These are phyloP conservation scores for Trypanosomatidae sp. DNA, from an alignment of 208 protist genomes.

Conservation along the genomic window DNA sequence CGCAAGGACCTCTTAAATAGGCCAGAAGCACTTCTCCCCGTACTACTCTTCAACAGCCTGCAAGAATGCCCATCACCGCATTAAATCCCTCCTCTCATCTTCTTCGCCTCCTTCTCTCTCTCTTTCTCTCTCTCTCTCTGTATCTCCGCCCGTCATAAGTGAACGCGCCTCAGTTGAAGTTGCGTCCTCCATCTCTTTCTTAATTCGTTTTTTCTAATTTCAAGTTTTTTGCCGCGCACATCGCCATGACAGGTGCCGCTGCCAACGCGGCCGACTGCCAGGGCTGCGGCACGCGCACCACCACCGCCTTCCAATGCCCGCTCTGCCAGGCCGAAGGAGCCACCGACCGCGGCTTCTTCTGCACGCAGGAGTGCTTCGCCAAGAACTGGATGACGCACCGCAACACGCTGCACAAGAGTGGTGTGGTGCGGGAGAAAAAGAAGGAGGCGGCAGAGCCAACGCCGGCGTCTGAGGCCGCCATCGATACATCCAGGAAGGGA, in stretches of 20 bases:
- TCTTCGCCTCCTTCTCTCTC: neutral
- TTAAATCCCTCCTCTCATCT: too few species aligned
- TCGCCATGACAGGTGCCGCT: too few species aligned
- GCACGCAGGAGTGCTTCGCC: conserved; percentile 82
- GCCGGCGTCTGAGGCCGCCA: neutral
- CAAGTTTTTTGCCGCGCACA: too few species aligned
- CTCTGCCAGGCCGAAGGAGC: conserved; percentile 74
- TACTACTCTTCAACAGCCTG: neutral
- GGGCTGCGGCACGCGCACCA: conserved; percentile 50
- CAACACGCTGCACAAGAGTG: conserved; percentile 63
- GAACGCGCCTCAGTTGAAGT: too few species aligned
- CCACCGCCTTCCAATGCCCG: conserved; percentile 71
- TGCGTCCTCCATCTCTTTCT: too few species aligned
- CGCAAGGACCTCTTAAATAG: neutral
- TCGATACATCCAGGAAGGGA: neutral
- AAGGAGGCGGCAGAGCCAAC: neutral
- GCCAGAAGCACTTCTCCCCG: neutral
- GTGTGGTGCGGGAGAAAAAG: conserved; percentile 58
- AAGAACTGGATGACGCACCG: conserved; percentile 78
- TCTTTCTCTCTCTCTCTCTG: neutral
- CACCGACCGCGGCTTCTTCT: conserved; percentile 78
- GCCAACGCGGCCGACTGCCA: conserved; percentile 58
- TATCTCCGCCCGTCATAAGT: too few species aligned
- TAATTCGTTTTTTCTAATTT: too few species aligned
- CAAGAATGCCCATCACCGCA: too few species aligned